phyloP scores from a whole-genome alignment of 345 rosid species.

The Gossypium herbaceum region DNA sequence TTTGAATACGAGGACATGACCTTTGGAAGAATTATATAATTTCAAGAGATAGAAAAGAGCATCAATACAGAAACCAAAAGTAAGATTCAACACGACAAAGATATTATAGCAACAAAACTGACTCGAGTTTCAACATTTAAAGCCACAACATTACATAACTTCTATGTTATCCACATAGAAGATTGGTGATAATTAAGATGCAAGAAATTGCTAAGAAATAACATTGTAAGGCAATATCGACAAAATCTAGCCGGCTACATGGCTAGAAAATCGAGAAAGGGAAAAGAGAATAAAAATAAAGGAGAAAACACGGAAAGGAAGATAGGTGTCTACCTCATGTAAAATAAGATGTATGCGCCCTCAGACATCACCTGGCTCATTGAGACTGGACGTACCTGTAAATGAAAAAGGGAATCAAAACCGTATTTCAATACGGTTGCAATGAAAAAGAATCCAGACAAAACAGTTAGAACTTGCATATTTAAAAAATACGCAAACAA shows the following conservation, averaged over 20 bases:
- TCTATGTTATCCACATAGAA: background rate
- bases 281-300: background rate
- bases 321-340: constrained; percentile 53
- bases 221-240: background rate
- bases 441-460: background rate
- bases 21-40: constrained; percentile 28
- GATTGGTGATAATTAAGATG: background rate
- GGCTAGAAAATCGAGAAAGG: background rate
- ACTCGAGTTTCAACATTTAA: background rate
- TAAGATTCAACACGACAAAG: background rate
- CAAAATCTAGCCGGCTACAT: background rate
- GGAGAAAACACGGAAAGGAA: background rate
- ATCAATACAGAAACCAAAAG: background rate
- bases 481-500: background rate
- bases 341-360: constrained; percentile 86
- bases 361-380: constrained; percentile 90
- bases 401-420: constrained; percentile 9
- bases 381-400: constrained; percentile 65
- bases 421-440: background rate
- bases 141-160: background rate
- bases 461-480: background rate
- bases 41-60: background rate
- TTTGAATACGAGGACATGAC: constrained; percentile 64
- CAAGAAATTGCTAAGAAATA: background rate
- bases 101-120: background rate